A percentile compares a stretch with the other conserved stretches of the same genome.
These are phyloP conservation scores for Pisolithus microcarpus DNA, from an alignment of 768 basidiomycete genomes.

Conservation along the genomic window DNA sequence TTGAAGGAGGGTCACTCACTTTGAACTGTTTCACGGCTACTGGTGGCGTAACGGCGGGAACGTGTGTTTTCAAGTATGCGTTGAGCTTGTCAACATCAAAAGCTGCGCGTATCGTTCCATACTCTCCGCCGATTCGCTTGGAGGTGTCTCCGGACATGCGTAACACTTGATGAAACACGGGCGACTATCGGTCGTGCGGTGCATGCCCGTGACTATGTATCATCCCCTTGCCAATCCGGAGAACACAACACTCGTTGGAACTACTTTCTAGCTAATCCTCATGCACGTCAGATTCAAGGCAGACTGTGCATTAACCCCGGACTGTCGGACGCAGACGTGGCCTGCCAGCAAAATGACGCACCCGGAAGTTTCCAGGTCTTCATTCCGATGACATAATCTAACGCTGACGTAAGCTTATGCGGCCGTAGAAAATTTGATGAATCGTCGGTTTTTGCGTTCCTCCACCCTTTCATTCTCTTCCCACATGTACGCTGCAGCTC, in stretches of 20 bases:
- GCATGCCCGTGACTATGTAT: too few species aligned
- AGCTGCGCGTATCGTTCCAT: constrained; percentile 62
- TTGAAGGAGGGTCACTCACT: constrained; percentile 39
- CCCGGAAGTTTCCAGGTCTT: constrained; percentile 11
- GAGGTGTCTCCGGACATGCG: constrained; percentile 15
- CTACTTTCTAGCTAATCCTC: too few species aligned
- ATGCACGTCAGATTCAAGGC: too few species aligned
- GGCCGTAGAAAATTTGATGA: constrained; percentile 39
- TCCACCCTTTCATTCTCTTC: constrained; percentile 34
- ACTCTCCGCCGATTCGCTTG: constrained; percentile 64
- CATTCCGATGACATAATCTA: constrained; percentile 5
- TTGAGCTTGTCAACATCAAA: constrained; percentile 63
- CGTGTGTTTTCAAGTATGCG: constrained; percentile 52
- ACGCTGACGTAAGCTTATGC: constrained; percentile 23
- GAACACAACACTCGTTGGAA: too few species aligned
- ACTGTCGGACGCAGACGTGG: too few species aligned
- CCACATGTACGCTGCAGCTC: constrained; percentile 69
- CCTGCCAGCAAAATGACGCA: not conserved
- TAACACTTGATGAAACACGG: not conserved
- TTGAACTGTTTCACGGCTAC: constrained; percentile 90
- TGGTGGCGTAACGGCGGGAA: constrained; percentile 51
- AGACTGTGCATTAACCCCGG: too few species aligned
- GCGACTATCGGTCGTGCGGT: not conserved
- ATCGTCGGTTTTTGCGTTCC: constrained; percentile 26
- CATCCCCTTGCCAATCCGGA: too few species aligned